Evolutionary conservation across 129 eudicot genomes (phyloP), one percentile per base, ranked within the genome.

Genomic region (Lonicera japonica): DNA sequence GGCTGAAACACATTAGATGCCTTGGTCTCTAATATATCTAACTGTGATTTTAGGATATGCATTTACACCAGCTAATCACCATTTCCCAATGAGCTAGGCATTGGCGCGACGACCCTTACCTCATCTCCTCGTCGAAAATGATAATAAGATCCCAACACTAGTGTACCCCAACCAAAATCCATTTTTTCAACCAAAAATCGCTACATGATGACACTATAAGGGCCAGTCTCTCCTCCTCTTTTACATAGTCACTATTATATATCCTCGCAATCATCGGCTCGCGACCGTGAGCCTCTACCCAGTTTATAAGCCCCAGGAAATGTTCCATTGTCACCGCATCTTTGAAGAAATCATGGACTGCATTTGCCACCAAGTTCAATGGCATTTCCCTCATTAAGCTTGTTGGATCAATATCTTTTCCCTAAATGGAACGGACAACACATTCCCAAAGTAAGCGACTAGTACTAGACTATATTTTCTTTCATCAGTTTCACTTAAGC

Each of bases 151-250:
- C 87, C 82, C 13, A 85, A 85, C n/a, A 25, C 67, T 19, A 82
- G 78, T 34, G 43, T 18, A 0, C 94, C 94, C 87, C 87, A 85
- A 62, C 88, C 94, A n/a, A 85, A 82, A 52, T 85, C 85, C 71
- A 81, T 65, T 50, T 75, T 64, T 18, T 56, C 57, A 48, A 74
- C 79, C 23, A 82, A 78, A 60, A 79, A 82, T 5, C 74, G 25
- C 34, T 47, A 40, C 88, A 85, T 8, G 94, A 78, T 18, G 94
- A 78, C 5, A 85, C 74, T 63, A 85, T 70, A 21, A 86, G 57
- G 6, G 86, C 75, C 19, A 69, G 78, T 34, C 63, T 81, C 25
- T 65, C 74, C 22, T 25, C 67, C n/a, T n/a, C n/a, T n/a, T n/a
- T n/a, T n/a, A n/a, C n/a, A n/a, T n/a, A n/a, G 20, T 75, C 34